These are phyloP conservation scores for Daldinia concentrica DNA, from an alignment of 495 filamentous ascomycete genomes.

Conservation along the genomic window DNA sequence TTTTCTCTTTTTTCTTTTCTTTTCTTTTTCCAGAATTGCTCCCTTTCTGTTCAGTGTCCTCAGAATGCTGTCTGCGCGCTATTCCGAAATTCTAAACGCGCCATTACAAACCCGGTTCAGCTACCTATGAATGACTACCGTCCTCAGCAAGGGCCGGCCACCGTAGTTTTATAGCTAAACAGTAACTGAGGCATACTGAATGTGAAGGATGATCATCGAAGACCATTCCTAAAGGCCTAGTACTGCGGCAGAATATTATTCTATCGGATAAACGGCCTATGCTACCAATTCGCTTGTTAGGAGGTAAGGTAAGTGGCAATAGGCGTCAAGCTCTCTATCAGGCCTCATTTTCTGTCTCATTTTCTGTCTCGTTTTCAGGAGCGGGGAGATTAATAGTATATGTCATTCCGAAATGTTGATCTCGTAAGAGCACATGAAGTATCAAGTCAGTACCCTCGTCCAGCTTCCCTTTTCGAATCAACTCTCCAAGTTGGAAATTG, in stretches of 20 bases:
- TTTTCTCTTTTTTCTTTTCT: too few species aligned
- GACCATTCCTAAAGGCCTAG: not conserved
- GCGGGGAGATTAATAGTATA: not conserved
- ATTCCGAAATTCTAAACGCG: not conserved
- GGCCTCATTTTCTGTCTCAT: not conserved
- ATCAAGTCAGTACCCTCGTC: not conserved
- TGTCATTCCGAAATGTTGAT: not conserved
- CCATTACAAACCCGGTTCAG: not conserved
- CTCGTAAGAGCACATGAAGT: not conserved
- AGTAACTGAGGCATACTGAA: not conserved
- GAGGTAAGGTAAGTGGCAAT: not conserved
- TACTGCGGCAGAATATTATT: too few species aligned
- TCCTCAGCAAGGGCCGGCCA: not conserved
- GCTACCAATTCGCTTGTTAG: not conserved
- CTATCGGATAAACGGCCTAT: not conserved
- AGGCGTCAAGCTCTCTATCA: not conserved
- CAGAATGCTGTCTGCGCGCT: not conserved
- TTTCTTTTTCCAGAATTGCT: not conserved
- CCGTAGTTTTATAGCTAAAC: not conserved
- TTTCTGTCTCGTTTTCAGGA: not conserved
- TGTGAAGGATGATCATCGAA: not conserved
- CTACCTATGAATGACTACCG: not conserved
- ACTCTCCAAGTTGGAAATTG: not conserved
- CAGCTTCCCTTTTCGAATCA: not conserved
- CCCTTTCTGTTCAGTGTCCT: not conserved